phyloP scores from a whole-genome alignment of 352 stramenopile genomes.

The Phytophthora crassamura region DNA sequence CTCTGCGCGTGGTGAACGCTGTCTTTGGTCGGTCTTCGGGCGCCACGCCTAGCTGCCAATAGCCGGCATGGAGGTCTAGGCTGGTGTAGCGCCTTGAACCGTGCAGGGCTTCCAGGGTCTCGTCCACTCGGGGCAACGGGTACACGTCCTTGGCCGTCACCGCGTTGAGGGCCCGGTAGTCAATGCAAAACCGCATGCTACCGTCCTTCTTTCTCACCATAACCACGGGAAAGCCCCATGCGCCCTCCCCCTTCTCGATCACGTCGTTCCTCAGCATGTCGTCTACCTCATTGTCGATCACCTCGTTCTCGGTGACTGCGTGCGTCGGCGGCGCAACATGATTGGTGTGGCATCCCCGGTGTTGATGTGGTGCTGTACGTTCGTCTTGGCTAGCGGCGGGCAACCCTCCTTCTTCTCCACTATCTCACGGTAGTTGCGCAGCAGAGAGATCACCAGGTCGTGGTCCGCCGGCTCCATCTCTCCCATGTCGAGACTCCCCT shows the following conservation, averaged over 20 bases:
- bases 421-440: not conserved
- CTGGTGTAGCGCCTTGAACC: slow-evolving; percentile 3
- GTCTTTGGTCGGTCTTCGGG: slow-evolving; percentile 19
- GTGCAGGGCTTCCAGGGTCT: too few species aligned
- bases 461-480: not conserved
- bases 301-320: not conserved
- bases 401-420: not conserved
- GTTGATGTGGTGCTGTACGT: not conserved
- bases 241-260: slow-evolving; percentile 11
- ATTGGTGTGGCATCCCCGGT: slow-evolving; percentile 8
- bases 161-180: not conserved
- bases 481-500: not conserved
- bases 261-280: slow-evolving; percentile 11
- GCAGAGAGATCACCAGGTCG: not conserved
- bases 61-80: slow-evolving; percentile 17
- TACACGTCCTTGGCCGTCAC: too few species aligned
- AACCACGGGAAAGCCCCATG: slow-evolving; percentile 25
- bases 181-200: slow-evolving; percentile 18
- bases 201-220: slow-evolving; percentile 1
- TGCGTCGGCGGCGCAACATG: not conserved
- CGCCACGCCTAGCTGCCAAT: slow-evolving; percentile 12
- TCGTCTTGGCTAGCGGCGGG: not conserved
- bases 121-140: too few species aligned
- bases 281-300: not conserved
- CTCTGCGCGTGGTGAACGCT: slow-evolving; percentile 13